Evolutionary conservation across 495 filamentous ascomycete species (phyloP), one percentile per base, ranked within the genome.

Genomic region (Tuber indicum): DNA sequence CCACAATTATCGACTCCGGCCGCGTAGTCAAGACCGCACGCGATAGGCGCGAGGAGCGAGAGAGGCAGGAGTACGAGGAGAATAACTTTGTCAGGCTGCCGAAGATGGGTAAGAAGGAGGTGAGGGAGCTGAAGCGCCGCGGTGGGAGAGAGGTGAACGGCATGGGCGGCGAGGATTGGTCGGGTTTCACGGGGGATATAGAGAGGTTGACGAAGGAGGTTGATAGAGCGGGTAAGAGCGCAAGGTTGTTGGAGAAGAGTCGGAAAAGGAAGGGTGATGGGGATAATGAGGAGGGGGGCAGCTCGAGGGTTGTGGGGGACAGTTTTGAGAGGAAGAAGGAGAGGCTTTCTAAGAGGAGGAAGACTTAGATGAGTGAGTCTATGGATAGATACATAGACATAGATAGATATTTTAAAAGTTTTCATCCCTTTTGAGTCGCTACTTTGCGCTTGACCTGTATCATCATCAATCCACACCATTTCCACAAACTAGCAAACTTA

Each of bases 161-260:
- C 74, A 96, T 91, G 85, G 94, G 92, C 72, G 94, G 94, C 32
- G 94, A 96, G 83, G 93, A 96, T 78, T 94, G 93, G 91, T 88
- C 88, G 69, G 90, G 90, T 6, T 88, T 97, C 21, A 92, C 90
- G 44, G 90, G 92, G 79, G 94, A 93, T 52, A 87, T 93, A 42
- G 92, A 96, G 84, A 86, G 89, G 75, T 84, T 95, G 82, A 96
- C 92, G 4, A 87, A 86, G 77, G 89, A 88, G 78, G 86, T 85
- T 75, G 87, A 85, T 81, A 87, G 88, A 66, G 85, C 89, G 36
- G 70, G 73, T 6, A 80, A 72, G 77, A 80, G 77, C 43, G 72
- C 77, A 47, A 80, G 74, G 66, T 47, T 80, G 49, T 82, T 97
- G 74, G 94, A 94, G 80, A 93, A 88, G 86, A 96, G 92, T 84